Evolutionary conservation across 495 filamentous ascomycete genomes (phyloP).

Genomic region (Aspergillus homomorphus): DNA sequence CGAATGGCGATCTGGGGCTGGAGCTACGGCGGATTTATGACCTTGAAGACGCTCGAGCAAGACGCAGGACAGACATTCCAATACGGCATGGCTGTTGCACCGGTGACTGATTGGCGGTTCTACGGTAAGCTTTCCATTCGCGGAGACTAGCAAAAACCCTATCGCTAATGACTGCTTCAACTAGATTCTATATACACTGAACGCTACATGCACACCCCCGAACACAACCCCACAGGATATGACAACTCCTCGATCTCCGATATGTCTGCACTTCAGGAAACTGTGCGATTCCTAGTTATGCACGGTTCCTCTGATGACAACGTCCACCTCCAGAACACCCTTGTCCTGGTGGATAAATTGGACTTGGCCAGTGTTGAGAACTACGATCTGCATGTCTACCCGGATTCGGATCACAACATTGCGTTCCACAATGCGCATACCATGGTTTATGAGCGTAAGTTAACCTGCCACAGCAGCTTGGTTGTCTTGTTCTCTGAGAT

Average conservation of each 20-base stretch:
- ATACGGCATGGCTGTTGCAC: constrained; percentile 97
- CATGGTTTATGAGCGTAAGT: constrained; percentile 93
- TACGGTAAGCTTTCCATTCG: constrained; percentile 52
- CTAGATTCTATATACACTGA: constrained; percentile 92
- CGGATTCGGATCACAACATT: constrained; percentile 94
- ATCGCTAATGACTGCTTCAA: constrained; percentile 2
- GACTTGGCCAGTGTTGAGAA: constrained; percentile 84
- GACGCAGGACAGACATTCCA: constrained; percentile 87
- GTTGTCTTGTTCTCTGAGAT: not conserved
- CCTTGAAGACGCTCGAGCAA: constrained; percentile 89
- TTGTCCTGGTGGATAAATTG: constrained; percentile 80
- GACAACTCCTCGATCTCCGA: constrained; percentile 70
- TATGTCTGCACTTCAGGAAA: constrained; percentile 62
- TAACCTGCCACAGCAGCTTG: not conserved
- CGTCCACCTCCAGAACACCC: constrained; percentile 90
- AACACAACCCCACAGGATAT: constrained; percentile 77
- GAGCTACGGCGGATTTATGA: constrained; percentile 96
- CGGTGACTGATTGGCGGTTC: constrained; percentile 94
- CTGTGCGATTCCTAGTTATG: constrained; percentile 87
- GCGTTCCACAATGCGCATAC: constrained; percentile 90
- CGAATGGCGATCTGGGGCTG: constrained; percentile 96
- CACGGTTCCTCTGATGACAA: constrained; percentile 95
- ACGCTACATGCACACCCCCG: constrained; percentile 90
- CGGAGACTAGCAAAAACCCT: not conserved
- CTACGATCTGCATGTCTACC: constrained; percentile 95